Percentiles rank a stretch among this genome's conserved stretches.
phyloP scores from a whole-genome alignment of 345 rosid species.

The Citrus cavaleriei region DNA sequence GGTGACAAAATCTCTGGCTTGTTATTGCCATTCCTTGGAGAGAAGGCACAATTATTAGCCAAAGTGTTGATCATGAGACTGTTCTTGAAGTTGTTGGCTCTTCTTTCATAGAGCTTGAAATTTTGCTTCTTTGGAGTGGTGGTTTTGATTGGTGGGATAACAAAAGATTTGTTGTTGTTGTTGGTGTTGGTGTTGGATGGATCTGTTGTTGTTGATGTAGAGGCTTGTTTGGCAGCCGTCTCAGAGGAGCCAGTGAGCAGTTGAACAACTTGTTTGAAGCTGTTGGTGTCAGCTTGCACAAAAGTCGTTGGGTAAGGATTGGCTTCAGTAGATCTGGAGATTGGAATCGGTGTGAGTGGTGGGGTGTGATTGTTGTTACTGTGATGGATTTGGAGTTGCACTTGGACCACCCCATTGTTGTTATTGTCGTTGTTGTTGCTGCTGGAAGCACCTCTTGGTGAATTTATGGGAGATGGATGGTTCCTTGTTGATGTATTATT shows the following conservation, averaged over 20 bases:
- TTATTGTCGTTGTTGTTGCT: conserved; percentile 18
- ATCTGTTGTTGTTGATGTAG: conserved; percentile 32
- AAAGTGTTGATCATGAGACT: conserved; percentile 82
- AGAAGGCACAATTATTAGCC: conserved; percentile 39
- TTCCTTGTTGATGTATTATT: conserved; percentile 39
- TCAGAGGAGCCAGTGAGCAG: conserved; percentile 86
- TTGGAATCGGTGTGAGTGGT: conserved; percentile 45
- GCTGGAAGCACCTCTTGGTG: conserved; percentile 42
- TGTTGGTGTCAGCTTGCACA: conserved; percentile 83
- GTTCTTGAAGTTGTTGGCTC: conserved; percentile 74
- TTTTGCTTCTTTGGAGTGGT: conserved; percentile 51
- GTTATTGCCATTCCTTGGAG: conserved; percentile 43
- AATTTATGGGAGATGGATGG: conserved; percentile 49
- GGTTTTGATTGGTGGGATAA: conserved; percentile 69
- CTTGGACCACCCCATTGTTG: conserved; percentile 22
- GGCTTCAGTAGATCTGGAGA: conserved; percentile 78
- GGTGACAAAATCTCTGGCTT: conserved; percentile 77
- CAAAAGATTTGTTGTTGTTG: conserved; percentile 35
- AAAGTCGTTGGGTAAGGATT: conserved; percentile 96
- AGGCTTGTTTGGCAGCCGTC: conserved; percentile 56
- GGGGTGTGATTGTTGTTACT: conserved; percentile 22
- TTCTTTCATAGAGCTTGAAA: conserved; percentile 89
- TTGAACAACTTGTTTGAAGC: conserved; percentile 93
- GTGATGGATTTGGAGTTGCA: conserved; percentile 4
- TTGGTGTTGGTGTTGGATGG: conserved; percentile 24